Evolutionary conservation across 768 basidiomycete genomes (phyloP).

Genomic region (Lactarius hengduanensis): DNA sequence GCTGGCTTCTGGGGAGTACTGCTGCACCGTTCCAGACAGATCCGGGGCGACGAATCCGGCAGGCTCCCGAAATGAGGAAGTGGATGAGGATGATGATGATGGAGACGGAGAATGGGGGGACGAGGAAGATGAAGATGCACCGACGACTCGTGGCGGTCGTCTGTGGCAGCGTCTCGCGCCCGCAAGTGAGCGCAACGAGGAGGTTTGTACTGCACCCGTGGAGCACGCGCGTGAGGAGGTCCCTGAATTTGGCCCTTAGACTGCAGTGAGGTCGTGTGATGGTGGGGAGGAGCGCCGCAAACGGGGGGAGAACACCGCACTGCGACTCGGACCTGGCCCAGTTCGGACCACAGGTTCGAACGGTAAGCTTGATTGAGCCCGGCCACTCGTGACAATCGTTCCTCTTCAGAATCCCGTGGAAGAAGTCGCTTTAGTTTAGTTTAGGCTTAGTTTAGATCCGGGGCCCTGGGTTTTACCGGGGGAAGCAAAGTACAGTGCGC

Average conservation of each 20-base stretch:
- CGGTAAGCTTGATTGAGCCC: not conserved
- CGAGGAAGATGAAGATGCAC: no score
- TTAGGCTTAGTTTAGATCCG: not conserved
- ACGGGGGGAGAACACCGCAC: not conserved
- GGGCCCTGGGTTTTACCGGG: not conserved
- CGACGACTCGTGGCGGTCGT: not conserved
- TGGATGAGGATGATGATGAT: not conserved
- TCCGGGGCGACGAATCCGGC: not conserved
- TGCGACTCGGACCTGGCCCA: not conserved
- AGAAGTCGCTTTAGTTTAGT: not conserved
- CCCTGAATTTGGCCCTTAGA: not conserved
- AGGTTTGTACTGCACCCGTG: not conserved
- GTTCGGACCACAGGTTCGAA: not conserved
- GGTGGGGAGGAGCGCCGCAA: not conserved
- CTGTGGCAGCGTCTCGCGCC: not conserved
- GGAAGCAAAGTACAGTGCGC: not conserved
- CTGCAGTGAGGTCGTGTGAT: not conserved
- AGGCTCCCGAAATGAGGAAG: not conserved
- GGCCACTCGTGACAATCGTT: not conserved
- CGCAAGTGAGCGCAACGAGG: not conserved
- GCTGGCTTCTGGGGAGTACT: not conserved
- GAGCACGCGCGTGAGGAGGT: not conserved
- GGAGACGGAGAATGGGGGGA: not conserved
- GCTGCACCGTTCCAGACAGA: not conserved
- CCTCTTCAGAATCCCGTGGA: conserved; percentile 4